Evolutionary conservation across 306 rosid species (phyloP), one percentile per base, ranked within the genome.

Genomic region (Rosa chinensis): DNA sequence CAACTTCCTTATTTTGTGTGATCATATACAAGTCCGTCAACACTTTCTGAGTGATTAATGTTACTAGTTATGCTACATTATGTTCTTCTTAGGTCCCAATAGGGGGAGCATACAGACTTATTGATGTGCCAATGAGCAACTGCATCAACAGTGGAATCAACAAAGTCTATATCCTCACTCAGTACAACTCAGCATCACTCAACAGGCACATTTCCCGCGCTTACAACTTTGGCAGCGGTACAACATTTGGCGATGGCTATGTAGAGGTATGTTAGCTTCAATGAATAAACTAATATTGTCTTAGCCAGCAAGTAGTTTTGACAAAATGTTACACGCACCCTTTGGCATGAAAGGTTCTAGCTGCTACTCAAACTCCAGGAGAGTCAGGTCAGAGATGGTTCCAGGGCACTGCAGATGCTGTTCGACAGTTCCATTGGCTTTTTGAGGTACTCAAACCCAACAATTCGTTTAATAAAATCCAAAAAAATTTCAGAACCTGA

Each of bases 321-420:
- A 66, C 72, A 66, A 9, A 40, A 66, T 66, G 23, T 17, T 66
- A 35, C 20, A 39, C 5, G 9, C 70, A 17, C 47, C 12, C 70
- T 39, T 66, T 39, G 45, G 47, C 45, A 25, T 10, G 56, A 23
- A 87, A 92, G 99, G 99, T 91, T 84, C 93, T 94, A 80, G 99
- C 99, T 48, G 99, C 99, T 77, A 94, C 97, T 78, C 99, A 94
- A 89, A 92, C 99, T 61, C 97, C 97, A 39, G 98, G 98, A 47
- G 97, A 74, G 86, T 87, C 84, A 32, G 97, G 98, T 72, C 80
- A 92, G 83, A 89, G 5, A 68, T 94, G 99, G 99, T 94, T 94
- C 85, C 99, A 82, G 81, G 99, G 97, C 69, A 92, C 97, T 48
- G 99, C 99, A 74, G 99, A 94, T 78, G 99, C 99, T n/a, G 97